phyloP scores from a whole-genome alignment of 495 filamentous ascomycete genomes.

The Podospora pseudoanserina region DNA sequence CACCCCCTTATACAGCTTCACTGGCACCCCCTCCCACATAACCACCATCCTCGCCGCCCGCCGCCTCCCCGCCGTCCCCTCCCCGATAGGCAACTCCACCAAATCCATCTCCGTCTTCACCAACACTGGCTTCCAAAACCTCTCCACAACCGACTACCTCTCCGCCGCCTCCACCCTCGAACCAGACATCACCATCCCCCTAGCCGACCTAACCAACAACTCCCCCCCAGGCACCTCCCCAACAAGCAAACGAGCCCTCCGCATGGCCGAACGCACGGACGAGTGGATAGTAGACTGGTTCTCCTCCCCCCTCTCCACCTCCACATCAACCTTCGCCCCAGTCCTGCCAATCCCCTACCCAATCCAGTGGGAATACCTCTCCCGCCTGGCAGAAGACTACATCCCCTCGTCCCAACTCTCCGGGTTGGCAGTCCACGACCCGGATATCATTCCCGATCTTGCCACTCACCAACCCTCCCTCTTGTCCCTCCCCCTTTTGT shows the following conservation, averaged over 20 bases:
- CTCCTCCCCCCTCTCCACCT: slow-evolving; percentile 38
- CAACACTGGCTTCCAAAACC: slow-evolving; percentile 70
- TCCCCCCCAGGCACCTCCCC: slow-evolving; percentile 42
- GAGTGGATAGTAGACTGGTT: slow-evolving; percentile 76
- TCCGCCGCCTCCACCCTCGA: slow-evolving; percentile 56
- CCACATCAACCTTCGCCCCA: slow-evolving; percentile 66
- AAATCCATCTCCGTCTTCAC: slow-evolving; percentile 73
- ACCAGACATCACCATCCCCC: slow-evolving; percentile 76
- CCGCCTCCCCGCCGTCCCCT: slow-evolving; percentile 68
- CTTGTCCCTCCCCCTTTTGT: slow-evolving; percentile 64
- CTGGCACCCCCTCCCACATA: slow-evolving; percentile 47
- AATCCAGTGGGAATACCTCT: slow-evolving; percentile 72
- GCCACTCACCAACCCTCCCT: slow-evolving; percentile 49
- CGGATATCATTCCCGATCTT: slow-evolving; percentile 63
- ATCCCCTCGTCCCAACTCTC: slow-evolving; percentile 50
- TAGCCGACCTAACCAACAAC: slow-evolving; percentile 70
- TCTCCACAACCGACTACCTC: slow-evolving; percentile 66
- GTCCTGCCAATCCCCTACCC: slow-evolving; percentile 70
- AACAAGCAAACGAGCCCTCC: slow-evolving; percentile 65
- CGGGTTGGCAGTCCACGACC: slow-evolving; percentile 80
- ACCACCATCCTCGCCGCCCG: slow-evolving; percentile 77
- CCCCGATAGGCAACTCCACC: slow-evolving; percentile 69
- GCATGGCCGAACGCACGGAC: slow-evolving; percentile 83
- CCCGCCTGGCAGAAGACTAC: slow-evolving; percentile 55
- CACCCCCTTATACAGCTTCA: slow-evolving; percentile 70